Conservation (phyloP, 495 filamentous ascomycete genomes). For the Tuber indicum region DNA sequence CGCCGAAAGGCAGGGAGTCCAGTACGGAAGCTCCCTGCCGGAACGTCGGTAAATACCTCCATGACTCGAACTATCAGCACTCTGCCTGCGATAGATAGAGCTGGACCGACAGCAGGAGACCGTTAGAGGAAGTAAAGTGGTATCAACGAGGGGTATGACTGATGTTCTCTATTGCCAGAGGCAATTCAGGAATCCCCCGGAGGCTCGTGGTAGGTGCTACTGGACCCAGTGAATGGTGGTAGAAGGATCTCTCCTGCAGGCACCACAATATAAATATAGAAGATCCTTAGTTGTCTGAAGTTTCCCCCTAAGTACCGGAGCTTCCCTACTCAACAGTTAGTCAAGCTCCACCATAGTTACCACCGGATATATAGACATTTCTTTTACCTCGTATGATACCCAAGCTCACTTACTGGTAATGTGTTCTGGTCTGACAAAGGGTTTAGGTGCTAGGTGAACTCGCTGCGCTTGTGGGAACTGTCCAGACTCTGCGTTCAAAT, state of each 20-base stretch:
- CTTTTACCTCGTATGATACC: not conserved
- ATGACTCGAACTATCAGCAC: not conserved
- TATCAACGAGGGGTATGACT: not conserved
- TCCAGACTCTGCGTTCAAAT: not conserved
- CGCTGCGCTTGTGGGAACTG: not conserved
- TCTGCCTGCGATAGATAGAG: not conserved
- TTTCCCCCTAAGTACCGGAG: not conserved
- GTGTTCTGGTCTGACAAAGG: not conserved
- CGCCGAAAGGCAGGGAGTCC: not conserved
- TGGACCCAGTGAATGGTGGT: not conserved
- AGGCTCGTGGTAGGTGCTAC: not conserved
- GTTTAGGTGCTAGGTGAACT: not conserved
- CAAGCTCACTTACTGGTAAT: no score
- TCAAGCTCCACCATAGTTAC: not conserved
- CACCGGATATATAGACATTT: not conserved
- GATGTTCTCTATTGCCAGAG: not conserved
- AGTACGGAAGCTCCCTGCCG: fast-evolving
- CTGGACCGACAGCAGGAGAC: not conserved
- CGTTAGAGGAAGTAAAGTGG: not conserved
- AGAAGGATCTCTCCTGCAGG: not conserved
- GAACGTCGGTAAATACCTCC: constrained; percentile 3
- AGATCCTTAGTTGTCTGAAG: not conserved
- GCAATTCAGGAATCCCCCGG: not conserved
- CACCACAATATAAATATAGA: not conserved
- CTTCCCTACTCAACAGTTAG: not conserved